These are phyloP conservation scores for Cordyceps pruinosa DNA, from an alignment of 2,329 filamentous ascomycete species.

Conservation along the genomic window DNA sequence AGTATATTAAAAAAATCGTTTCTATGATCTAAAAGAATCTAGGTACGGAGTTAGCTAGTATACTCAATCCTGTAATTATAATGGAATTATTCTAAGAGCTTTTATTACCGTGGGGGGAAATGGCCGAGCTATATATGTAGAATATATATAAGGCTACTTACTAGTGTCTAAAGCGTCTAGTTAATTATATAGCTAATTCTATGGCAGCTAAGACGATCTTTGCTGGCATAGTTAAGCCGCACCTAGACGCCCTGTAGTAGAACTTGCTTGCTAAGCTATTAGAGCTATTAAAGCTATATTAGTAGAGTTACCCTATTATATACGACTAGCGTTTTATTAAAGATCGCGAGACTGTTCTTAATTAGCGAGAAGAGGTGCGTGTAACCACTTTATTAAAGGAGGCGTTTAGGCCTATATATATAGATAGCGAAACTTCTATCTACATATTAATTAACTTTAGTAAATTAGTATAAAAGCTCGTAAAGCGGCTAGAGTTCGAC, in stretches of 20 bases:
- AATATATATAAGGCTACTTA: conserved; percentile 12
- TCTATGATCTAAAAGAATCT: conserved; percentile 18
- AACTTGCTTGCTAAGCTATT: conserved; percentile 33
- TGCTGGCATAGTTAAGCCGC: conserved; percentile 13
- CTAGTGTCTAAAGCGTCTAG: conserved; percentile 7
- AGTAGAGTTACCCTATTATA: conserved; percentile 41
- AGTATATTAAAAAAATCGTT: conserved; percentile 19
- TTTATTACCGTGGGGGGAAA: conserved; percentile 43
- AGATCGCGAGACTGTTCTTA: neutral
- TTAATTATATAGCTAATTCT: conserved; percentile 15
- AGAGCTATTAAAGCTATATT: conserved; percentile 39
- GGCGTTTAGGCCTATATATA: neutral
- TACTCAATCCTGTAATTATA: conserved; percentile 53
- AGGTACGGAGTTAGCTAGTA: conserved; percentile 50
- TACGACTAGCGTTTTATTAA: conserved; percentile 44
- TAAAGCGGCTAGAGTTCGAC: neutral
- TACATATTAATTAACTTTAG: neutral
- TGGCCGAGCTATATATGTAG: conserved; percentile 27
- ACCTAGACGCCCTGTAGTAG: conserved; percentile 15
- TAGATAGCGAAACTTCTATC: neutral
- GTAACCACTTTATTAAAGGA: neutral
- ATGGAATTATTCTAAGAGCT: conserved; percentile 54
- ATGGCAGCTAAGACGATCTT: conserved; percentile 13
- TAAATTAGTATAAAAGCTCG: neutral
- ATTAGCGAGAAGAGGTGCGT: neutral